A percentile compares a stretch with the other conserved stretches of the same genome.
phyloP scores from a whole-genome alignment of 306 rosid genomes.

The Albizia julibrissin region DNA sequence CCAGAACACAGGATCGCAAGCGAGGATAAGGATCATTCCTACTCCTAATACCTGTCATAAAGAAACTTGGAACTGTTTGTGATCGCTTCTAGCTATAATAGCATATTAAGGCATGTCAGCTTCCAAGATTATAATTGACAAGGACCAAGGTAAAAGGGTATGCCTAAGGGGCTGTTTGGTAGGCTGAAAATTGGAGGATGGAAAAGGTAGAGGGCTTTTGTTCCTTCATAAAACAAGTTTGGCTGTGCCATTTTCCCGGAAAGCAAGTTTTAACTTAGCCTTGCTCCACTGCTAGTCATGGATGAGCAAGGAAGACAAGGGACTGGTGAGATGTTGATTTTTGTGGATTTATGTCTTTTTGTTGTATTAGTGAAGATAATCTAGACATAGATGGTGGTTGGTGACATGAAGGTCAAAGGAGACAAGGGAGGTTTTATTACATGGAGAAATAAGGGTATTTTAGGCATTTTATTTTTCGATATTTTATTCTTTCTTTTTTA shows the following conservation, averaged over 20 bases:
- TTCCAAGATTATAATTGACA: conserved; percentile 4
- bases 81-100: not conserved
- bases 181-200: not conserved
- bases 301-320: not conserved
- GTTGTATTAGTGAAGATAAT: not conserved
- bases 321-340: not conserved
- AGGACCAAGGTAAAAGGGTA: not conserved
- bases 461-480: not conserved
- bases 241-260: not conserved
- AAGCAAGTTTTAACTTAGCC: too few relatives aligned
- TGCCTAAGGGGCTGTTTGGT: not conserved
- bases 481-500: too few relatives aligned
- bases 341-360: not conserved
- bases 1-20: not conserved
- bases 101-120: conserved; percentile 12
- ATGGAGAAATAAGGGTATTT: not conserved
- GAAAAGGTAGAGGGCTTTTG: not conserved
- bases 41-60: not conserved
- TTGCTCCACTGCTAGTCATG: not conserved
- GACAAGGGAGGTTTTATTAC: not conserved
- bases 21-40: not conserved
- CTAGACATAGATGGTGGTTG: not conserved
- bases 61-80: not conserved
- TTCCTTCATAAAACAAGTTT: not conserved
- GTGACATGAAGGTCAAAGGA: not conserved